These are phyloP conservation scores for Tubosaeta sp. DNA, from an alignment of 768 basidiomycete genomes.

Conservation along the genomic window DNA sequence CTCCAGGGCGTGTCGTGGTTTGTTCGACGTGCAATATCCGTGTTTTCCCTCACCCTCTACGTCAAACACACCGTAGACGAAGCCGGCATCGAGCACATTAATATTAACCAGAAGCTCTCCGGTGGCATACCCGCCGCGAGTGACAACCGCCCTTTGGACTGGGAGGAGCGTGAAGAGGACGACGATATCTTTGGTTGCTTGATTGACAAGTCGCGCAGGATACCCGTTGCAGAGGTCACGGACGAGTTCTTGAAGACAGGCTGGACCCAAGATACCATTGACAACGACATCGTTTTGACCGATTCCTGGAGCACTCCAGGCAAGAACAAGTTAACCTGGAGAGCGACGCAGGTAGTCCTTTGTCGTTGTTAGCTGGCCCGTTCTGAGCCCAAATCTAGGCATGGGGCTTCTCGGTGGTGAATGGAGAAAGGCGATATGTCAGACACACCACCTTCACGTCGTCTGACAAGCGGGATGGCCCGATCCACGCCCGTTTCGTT, in stretches of 20 bases:
- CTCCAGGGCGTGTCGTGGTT: conserved; percentile 75
- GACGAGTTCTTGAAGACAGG: conserved; percentile 39
- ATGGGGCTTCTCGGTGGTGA: conserved; percentile 63
- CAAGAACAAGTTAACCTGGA: conserved; percentile 60
- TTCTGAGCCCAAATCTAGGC: conserved; percentile 23
- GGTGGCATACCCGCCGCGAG: conserved; percentile 55
- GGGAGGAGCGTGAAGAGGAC: conserved; percentile 47
- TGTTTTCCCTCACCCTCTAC: conserved; percentile 53
- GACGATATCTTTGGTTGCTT: conserved; percentile 63
- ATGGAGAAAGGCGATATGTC: conserved; percentile 56
- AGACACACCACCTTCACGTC: conserved; percentile 63
- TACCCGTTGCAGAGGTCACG: conserved; percentile 43
- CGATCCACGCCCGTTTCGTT: conserved; percentile 50
- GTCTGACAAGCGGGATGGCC: conserved; percentile 45
- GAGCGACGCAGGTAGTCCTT: conserved; percentile 50
- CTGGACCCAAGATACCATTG: conserved; percentile 40
- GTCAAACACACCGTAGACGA: conserved; percentile 66
- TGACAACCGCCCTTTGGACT: conserved; percentile 56
- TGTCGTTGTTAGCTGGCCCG: not conserved
- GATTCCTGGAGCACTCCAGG: conserved; percentile 55
- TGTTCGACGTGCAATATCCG: conserved; percentile 56
- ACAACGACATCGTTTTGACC: conserved; percentile 33
- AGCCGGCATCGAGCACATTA: conserved; percentile 56
- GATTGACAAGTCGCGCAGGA: conserved; percentile 49
- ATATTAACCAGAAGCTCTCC: conserved; percentile 60